Evolutionary conservation across 371 early-diverging fungal species (phyloP).

Genomic region (Batkoa obscura): DNA sequence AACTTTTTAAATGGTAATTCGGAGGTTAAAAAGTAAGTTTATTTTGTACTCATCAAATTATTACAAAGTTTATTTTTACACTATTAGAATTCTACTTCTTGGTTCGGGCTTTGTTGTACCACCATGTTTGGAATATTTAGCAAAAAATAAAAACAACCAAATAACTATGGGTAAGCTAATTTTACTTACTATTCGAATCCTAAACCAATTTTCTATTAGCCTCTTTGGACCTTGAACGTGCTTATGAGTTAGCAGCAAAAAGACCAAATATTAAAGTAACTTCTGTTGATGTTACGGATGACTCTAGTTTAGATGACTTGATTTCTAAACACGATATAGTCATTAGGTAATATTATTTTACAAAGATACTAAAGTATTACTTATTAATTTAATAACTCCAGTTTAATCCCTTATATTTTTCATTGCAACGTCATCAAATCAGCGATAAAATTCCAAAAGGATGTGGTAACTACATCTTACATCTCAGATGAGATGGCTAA

Average conservation of each 20-base stretch:
- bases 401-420: slow-evolving; percentile 85
- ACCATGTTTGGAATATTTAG: slow-evolving; percentile 71
- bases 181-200: slow-evolving; percentile 1
- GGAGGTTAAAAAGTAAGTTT: too few relatives aligned
- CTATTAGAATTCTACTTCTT: slow-evolving; percentile 38
- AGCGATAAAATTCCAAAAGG: slow-evolving; percentile 66
- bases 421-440: slow-evolving; percentile 67
- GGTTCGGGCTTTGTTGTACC: slow-evolving; percentile 90
- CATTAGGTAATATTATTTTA: slow-evolving; percentile 35
- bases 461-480: slow-evolving; percentile 94
- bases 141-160: slow-evolving; percentile 33
- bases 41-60: too few relatives aligned
- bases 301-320: slow-evolving; percentile 27
- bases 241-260: slow-evolving; percentile 38
- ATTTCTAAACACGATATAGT: slow-evolving; percentile 70
- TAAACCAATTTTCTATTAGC: slow-evolving; percentile 20
- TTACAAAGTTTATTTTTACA: too few relatives aligned
- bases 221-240: slow-evolving; percentile 50
- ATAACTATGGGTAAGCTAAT: slow-evolving; percentile 46
- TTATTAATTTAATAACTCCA: slow-evolving; percentile 9
- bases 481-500: slow-evolving; percentile 79
- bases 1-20: too few relatives aligned
- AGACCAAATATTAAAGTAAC: slow-evolving; percentile 25
- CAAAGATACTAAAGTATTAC: not conserved
- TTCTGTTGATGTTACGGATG: slow-evolving; percentile 26